Conservation (phyloP, 2,329 filamentous ascomycete species). For the Trichoderma sp. region DNA sequence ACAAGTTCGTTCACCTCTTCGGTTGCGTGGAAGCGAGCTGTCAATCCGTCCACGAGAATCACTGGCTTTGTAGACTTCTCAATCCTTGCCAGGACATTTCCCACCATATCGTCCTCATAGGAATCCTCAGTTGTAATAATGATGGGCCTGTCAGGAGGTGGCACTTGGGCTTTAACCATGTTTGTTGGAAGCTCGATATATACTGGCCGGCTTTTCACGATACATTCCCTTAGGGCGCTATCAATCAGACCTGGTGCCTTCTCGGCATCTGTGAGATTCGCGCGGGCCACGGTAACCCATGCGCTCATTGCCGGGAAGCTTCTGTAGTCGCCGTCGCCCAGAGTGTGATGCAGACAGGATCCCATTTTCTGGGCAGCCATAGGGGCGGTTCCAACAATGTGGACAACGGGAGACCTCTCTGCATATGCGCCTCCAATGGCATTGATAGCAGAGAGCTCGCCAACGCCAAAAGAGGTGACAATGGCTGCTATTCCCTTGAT, state of each 20-base stretch:
- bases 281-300: slow-evolving; percentile 49
- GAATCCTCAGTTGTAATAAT: not conserved
- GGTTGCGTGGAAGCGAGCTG: slow-evolving; percentile 40
- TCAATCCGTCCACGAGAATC: slow-evolving; percentile 52
- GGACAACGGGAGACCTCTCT: slow-evolving; percentile 54
- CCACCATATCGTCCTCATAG: slow-evolving; percentile 31
- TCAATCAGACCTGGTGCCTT: slow-evolving; percentile 51
- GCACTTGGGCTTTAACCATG: slow-evolving; percentile 41
- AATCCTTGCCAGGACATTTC: slow-evolving; percentile 39
- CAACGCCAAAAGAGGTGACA: slow-evolving; percentile 60
- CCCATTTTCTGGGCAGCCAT: slow-evolving; percentile 42
- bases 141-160: slow-evolving; percentile 24
- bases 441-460: slow-evolving; percentile 55
- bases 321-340: slow-evolving; percentile 53
- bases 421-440: slow-evolving; percentile 57
- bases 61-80: slow-evolving; percentile 45
- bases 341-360: slow-evolving; percentile 50
- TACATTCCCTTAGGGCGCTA: slow-evolving; percentile 45
- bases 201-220: slow-evolving; percentile 52
- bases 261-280: slow-evolving; percentile 40
- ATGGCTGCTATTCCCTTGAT: slow-evolving; percentile 49
- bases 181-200: slow-evolving; percentile 56
- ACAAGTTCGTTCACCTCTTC: slow-evolving; percentile 43
- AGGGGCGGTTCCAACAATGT: slow-evolving; percentile 54
- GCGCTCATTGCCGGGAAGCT: slow-evolving; percentile 48